Base-by-base conservation (phyloP, 108 stramenopile species). In the Fragilaria radians region DNA sequence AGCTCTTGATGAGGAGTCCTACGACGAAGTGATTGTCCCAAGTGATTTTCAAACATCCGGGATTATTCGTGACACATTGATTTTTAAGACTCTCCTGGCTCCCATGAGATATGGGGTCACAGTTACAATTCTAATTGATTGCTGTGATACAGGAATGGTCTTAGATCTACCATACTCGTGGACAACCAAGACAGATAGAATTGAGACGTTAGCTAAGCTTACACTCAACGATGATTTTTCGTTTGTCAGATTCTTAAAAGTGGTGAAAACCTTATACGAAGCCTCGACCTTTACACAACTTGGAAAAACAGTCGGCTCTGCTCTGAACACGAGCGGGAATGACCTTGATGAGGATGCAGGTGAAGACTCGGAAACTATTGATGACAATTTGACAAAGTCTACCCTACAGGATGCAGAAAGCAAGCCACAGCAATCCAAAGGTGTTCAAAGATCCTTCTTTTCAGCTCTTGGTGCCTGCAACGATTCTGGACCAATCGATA, bases 171-270 rank as follows among this genome's bases (percentile, higher is more conserved):
- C 91, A 0, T 92, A 89, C 65, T 62, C 76, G 21, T 92, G 87
- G 87, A 66, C 71, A 11, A 87, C 87, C 9, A 75, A 77, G 49
- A 56, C 48, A 21, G 83, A 85, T 46, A 66, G 71, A 48, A 55
- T 66, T 28, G 77, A 68, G 4, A 14, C 48, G 28, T 46, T 52
- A 19, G 76, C 80, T 5, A 85, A 82, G 61, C 71, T 88, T 71
- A 50, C 79, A 18, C 59, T 79, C 48, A 86, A 88, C 61, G 79
- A 92, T 33, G 81, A 92, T 63, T 92, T 88, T 69, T 86, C 84
- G 50, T 92, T 92, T 66, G 81, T 88, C 0, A 75, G 91, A 62
- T 88, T 85, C 58, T 72, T 92, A 46, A 88, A 92, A 74, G 91
- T 88, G 21, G 85, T 88, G 21, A 88, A 85, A 59, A 88, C 82